Conservation (phyloP, 306 rosid genomes). For the Comarum palustre region DNA sequence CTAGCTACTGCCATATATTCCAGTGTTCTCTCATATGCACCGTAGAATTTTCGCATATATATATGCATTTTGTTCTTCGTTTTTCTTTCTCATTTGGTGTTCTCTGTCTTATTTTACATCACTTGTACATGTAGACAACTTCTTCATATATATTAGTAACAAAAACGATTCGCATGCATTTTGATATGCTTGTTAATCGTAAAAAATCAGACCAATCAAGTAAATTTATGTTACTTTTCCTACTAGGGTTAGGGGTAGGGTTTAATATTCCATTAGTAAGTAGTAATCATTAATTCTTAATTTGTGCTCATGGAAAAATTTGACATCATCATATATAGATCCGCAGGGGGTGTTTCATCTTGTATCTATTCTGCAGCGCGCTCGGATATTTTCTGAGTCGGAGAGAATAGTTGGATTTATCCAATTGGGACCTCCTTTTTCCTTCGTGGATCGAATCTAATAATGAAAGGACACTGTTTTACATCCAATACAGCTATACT, state of each 20-base stretch:
- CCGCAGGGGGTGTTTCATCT: background rate
- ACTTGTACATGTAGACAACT: background rate
- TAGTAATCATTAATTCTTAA: background rate
- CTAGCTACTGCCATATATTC: background rate
- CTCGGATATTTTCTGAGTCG: background rate
- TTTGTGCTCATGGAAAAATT: background rate
- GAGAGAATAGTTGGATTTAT: constrained; percentile 24
- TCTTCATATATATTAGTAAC: background rate
- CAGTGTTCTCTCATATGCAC: no score
- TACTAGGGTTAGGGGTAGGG: no score
- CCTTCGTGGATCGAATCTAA: constrained; percentile 17
- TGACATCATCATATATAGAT: background rate
- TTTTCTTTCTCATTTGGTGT: background rate
- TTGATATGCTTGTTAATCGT: no score
- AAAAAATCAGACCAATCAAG: no score
- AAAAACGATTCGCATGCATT: no score
- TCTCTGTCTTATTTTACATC: background rate
- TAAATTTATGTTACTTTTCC: background rate
- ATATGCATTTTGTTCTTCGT: background rate
- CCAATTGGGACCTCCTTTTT: constrained; percentile 31
- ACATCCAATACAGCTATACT: no score
- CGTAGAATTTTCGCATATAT: no score
- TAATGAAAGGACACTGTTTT: constrained; percentile 13
- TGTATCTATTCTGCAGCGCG: background rate
- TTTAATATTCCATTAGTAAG: no score